Base-by-base conservation (phyloP, 2,329 filamentous ascomycete genomes). In the Aschersonia sp. region DNA sequence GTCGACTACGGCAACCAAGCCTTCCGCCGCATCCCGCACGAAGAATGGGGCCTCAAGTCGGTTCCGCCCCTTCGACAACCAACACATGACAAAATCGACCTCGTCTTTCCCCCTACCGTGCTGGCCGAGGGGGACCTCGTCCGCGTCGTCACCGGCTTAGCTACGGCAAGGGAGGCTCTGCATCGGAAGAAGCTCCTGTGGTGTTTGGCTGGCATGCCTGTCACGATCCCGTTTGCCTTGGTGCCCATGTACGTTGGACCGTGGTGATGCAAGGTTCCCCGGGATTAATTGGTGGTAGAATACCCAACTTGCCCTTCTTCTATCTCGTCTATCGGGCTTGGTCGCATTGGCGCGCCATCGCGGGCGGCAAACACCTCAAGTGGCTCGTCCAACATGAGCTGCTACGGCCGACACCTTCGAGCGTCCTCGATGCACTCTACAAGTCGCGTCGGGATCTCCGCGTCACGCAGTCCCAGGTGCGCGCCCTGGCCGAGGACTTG, bases 1-100 rank as follows among this genome's bases (percentile, higher is more conserved):
- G 91, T 92, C 47, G 74, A 77, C 50, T 94, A 91, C 64, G 92
- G 92, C 48, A 96, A 98, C 67, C 72, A 80, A 45, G 80, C 87
- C 12, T 78, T 98, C 51, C 82, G 86, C 57, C 80, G 87, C 52
- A 94, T 98, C 58, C 86, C 92, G 3, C 96, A 86, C 63, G 86
- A 97, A 67, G 92, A 98, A 82, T 98, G 92, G 92, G 89, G 87
- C 0, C 74, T 98, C 55, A 97, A 97, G 69, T 94, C 88, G 38
- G 82, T 98, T 47, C 92, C 92, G 43, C 83, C 89, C 29, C 72
- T 94, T 38, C 35, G 55, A 87, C 81, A 42, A 70, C 78, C 49
- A 75, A 78, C 54, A 74, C 80, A 50, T 74, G 75, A 80, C 46
- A 80, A 77, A 56, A 78, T 87, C 51, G 78, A 88, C 55, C 75